Base-by-base conservation (phyloP, 2,329 filamentous ascomycete species). In the Dactylellina sp. region DNA sequence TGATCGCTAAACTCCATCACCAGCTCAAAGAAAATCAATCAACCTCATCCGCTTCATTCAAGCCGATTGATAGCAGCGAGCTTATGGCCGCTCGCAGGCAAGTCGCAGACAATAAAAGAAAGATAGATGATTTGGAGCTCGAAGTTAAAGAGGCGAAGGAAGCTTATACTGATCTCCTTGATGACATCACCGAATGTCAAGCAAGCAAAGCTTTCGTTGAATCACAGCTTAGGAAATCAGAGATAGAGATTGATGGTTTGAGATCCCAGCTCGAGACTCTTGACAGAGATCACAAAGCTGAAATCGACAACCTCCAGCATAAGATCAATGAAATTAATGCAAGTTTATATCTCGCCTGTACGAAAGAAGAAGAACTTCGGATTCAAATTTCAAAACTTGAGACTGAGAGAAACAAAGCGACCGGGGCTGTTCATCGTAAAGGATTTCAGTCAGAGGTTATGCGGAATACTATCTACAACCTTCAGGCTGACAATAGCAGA, bases 401-500 rank as follows among this genome's bases (percentile, higher is more conserved):
- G 22, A 39, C 25, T 7, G 25, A 39, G 14, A 22, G 46, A 28
- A 60, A 42, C n/a, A 65, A 32, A 6, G 22, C 68, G 0, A 44
- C 7, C 24, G 44, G 22, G 3, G 24, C 14, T 5, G 16, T 74
- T 5, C 55, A 66, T 28, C 53, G 61, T 3, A 62, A 32, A 39
- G 28, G 24, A 2, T 42, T 74, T 9, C 28, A 62, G 7, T 20
- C 18, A 0, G 47, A 66, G 24, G 49, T 74, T 1, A 61, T 66
- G 61, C 47, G 46, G 7, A 66, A 66, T 12, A 52, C 55, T 1
- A 66, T 74, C 22, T 28, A 66, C 7, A 74, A 66, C 37, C 49
- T 74, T 4, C 42, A 62, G 22, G 42, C 53, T 16, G 61, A 74
- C 7, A 66, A 62, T 1, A 46, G 44, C 6, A 53, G 37, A 20